Conservation (phyloP, 2,329 filamentous ascomycete genomes). For the Neopestalotiopsis clavispora region DNA sequence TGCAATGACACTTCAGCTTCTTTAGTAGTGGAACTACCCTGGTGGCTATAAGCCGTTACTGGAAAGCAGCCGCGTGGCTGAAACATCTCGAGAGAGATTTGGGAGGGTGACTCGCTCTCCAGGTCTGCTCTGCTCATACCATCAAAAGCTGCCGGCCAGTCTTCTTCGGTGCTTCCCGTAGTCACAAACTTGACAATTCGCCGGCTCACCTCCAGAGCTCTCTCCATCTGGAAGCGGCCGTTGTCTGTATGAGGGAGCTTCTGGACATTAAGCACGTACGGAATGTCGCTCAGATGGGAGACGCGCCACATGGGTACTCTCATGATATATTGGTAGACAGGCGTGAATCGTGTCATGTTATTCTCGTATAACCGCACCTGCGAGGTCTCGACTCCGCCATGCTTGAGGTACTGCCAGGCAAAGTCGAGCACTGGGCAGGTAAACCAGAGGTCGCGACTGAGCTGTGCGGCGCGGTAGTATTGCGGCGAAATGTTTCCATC, state of each 20-base stretch:
- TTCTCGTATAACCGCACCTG: conserved; percentile 33
- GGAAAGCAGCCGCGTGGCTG: neutral
- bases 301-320: conserved; percentile 39
- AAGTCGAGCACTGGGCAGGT: conserved; percentile 37
- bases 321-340: conserved; percentile 31
- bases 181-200: neutral
- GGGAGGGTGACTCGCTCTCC: neutral
- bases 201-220: neutral
- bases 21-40: neutral
- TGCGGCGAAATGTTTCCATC: conserved; percentile 30
- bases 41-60: accelerated
- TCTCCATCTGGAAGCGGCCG: neutral
- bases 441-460: conserved; percentile 38
- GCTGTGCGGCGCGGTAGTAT: conserved; percentile 39
- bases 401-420: conserved; percentile 35
- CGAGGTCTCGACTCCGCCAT: conserved; percentile 21
- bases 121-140: neutral
- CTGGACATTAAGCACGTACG: conserved; percentile 34
- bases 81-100: neutral
- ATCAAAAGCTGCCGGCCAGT: neutral
- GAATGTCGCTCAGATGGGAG: conserved; percentile 39
- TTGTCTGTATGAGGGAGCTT: conserved; percentile 27
- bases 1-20: neutral
- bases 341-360: conserved; percentile 33
- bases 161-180: neutral